These are phyloP conservation scores for Podaxis sp. DNA, from an alignment of 768 basidiomycete genomes.

Conservation along the genomic window DNA sequence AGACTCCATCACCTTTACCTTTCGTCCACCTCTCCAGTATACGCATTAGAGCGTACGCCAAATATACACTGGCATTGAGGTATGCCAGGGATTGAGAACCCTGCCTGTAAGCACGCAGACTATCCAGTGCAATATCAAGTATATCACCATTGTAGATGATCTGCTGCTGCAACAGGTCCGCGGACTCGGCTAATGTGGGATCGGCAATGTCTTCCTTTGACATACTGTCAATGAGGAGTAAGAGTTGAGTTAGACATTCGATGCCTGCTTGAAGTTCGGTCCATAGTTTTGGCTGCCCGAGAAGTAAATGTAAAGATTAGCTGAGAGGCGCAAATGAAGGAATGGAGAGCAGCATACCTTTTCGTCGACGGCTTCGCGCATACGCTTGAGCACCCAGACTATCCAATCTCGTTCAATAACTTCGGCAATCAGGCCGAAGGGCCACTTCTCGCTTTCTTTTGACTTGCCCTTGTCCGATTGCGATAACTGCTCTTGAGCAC, in stretches of 20 bases:
- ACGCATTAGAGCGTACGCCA: slow-evolving; percentile 81
- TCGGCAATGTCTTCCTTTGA: slow-evolving; percentile 50
- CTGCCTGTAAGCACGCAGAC: slow-evolving; percentile 74
- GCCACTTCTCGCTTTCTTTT: slow-evolving; percentile 42
- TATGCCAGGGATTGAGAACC: slow-evolving; percentile 79
- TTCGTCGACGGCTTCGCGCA: slow-evolving; percentile 88
- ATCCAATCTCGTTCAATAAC: slow-evolving; percentile 88
- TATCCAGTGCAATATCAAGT: slow-evolving; percentile 82
- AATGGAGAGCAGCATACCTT: slow-evolving; percentile 54
- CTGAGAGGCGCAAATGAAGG: slow-evolving; percentile 9
- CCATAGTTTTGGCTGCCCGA: slow-evolving; percentile 83
- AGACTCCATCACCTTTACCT: slow-evolving; percentile 66
- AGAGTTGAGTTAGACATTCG: slow-evolving; percentile 90
- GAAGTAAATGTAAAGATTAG: not conserved
- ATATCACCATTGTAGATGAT: slow-evolving; percentile 95
- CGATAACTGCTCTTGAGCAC: slow-evolving; percentile 34
- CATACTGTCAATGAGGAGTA: slow-evolving; percentile 88
- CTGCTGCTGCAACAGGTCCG: slow-evolving; percentile 82
- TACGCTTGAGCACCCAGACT: slow-evolving; percentile 85
- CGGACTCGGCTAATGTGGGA: slow-evolving; percentile 61
- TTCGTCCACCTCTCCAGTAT: slow-evolving; percentile 92
- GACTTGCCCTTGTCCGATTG: slow-evolving; percentile 19
- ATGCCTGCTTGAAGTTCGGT: slow-evolving; percentile 92
- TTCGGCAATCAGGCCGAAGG: slow-evolving; percentile 76
- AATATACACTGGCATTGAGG: slow-evolving; percentile 81